Evolutionary conservation across 2,329 filamentous ascomycete species (phyloP).

Genomic region (Clonostachys sp.): DNA sequence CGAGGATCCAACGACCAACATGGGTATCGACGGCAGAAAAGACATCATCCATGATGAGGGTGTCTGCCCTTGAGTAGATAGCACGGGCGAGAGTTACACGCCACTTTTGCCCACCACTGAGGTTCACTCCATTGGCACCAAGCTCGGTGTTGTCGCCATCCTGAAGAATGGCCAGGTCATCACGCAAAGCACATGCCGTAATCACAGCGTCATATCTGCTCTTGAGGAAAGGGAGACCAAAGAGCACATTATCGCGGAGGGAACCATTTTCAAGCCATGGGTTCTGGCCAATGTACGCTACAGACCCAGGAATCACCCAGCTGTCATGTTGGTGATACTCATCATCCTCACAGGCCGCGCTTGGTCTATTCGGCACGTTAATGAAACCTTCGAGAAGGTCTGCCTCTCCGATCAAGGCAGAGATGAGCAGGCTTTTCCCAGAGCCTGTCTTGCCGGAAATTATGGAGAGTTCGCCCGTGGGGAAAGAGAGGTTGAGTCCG

Average conservation of each 20-base stretch:
- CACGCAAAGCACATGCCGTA: constrained; percentile 67
- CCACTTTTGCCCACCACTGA: constrained; percentile 82
- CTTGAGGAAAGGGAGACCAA: constrained; percentile 66
- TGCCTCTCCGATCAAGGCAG: constrained; percentile 70
- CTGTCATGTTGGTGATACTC: constrained; percentile 55
- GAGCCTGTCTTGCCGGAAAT: constrained; percentile 75
- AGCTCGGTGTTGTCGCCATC: constrained; percentile 80
- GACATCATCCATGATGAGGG: constrained; percentile 77
- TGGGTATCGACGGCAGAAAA: constrained; percentile 81
- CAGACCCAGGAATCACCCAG: constrained; percentile 65
- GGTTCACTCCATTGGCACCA: constrained; percentile 78
- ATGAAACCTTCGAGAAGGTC: constrained; percentile 63
- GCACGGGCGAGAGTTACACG: constrained; percentile 75
- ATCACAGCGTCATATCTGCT: constrained; percentile 68
- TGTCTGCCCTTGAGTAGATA: constrained; percentile 72
- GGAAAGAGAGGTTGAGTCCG: constrained; percentile 63
- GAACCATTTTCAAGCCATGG: constrained; percentile 84
- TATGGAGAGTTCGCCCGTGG: constrained; percentile 63
- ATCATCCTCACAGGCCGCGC: constrained; percentile 53
- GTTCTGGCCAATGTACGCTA: constrained; percentile 75
- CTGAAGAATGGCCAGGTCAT: constrained; percentile 70
- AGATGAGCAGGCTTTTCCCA: constrained; percentile 72
- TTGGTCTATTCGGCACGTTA: constrained; percentile 44
- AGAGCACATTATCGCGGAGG: constrained; percentile 74
- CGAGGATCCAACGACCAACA: constrained; percentile 76